A percentile compares a stretch with the other conserved stretches of the same genome.
Evolutionary conservation across 495 filamentous ascomycete genomes (phyloP).

Genomic region (Aspergillus homomorphus): DNA sequence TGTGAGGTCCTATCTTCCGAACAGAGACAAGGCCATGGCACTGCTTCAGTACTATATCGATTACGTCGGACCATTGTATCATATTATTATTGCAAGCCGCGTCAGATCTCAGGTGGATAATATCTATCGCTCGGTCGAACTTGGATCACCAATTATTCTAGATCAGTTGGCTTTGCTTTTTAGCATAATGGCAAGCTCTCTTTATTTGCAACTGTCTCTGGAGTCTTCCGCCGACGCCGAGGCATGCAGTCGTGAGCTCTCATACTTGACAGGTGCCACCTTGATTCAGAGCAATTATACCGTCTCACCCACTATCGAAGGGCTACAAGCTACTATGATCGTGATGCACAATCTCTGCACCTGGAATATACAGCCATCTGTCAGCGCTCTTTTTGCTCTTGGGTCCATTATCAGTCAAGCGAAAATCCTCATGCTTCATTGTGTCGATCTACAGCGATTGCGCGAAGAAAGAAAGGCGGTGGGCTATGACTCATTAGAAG

Average conservation of each 20-base stretch:
- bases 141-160: constrained; percentile 15
- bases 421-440: constrained; percentile 44
- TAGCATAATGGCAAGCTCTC: constrained; percentile 35
- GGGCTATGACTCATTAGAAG: constrained; percentile 21
- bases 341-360: constrained; percentile 33
- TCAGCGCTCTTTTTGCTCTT: constrained; percentile 33
- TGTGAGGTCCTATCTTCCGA: constrained; percentile 25
- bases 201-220: constrained; percentile 31
- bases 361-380: constrained; percentile 23
- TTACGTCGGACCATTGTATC: constrained; percentile 40
- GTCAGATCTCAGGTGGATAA: constrained; percentile 31
- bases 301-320: constrained; percentile 40
- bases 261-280: constrained; percentile 32
- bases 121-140: constrained; percentile 28
- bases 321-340: constrained; percentile 46
- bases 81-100: constrained; percentile 30
- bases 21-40: constrained; percentile 25
- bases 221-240: constrained; percentile 29
- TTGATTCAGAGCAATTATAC: constrained; percentile 35
- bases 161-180: constrained; percentile 38
- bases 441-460: constrained; percentile 31
- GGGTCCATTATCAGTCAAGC: constrained; percentile 35
- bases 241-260: constrained; percentile 24
- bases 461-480: constrained; percentile 16
- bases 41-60: constrained; percentile 36